Evolutionary conservation across 495 filamentous ascomycete species (phyloP), one percentile per base, ranked within the genome.

Genomic region (Durotheca rogersii): DNA sequence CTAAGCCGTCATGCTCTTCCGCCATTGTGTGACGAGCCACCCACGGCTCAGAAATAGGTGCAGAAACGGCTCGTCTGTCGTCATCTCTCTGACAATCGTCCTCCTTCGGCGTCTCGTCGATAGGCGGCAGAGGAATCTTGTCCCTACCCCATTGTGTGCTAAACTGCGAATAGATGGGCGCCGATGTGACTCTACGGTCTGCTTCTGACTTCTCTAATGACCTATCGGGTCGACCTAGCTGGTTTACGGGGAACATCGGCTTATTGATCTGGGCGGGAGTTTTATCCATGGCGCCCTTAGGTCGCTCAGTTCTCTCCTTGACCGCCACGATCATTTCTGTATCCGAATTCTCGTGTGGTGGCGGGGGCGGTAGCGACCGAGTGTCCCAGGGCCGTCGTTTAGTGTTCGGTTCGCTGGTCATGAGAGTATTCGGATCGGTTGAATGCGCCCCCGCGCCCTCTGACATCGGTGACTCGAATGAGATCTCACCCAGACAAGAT

Each of bases 291-390:
- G 38, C n/a, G 4, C 12, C 12, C 3, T 18, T 3, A n/a, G 20
- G 11, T 30, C 39, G 47, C 18, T 59, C 46, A 4, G 51, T 16
- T 12, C 46, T 55, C 20, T 52, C 48, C 34, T 47, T 42, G 15
- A 34, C 25, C 20, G 44, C 42, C 12, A 18, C 41, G n/a, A 60
- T 53, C 27, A 59, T 48, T n/a, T 67, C 47, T 6, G 66, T 60
- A 17, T 77, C 65, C 7, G 76, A 78, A 0, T 77, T 61, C 1
- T 76, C 73, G 6, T 77, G 76, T 1, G 76, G 71, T 15, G 81
- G 82, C 7, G 81, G 60, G 27, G 69, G 68, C n/a, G 74, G 75
- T 4, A 83, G 46, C 64, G 79, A 65, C 59, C 78, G 51, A 60
- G 48, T 42, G 32, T 73, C 69, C 53, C 66, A 71, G 11, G 59